phyloP scores from a whole-genome alignment of 495 filamentous ascomycete species.

The Podospora sp. region DNA sequence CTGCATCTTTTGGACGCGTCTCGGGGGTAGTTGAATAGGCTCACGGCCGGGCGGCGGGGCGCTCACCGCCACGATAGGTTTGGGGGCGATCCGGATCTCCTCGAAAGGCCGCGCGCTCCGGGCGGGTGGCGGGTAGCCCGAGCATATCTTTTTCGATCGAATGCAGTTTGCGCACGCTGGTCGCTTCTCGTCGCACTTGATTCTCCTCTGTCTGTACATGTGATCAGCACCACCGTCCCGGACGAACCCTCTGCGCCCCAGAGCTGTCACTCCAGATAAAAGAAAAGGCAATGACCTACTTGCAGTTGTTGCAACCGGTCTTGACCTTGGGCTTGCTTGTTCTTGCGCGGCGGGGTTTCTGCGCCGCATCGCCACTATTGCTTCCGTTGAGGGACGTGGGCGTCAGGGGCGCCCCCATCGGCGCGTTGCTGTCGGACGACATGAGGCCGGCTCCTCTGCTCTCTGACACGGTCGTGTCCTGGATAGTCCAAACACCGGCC shows the following conservation, averaged over 20 bases:
- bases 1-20: constrained; percentile 32
- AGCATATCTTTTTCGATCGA: constrained; percentile 50
- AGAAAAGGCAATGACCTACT: constrained; percentile 36
- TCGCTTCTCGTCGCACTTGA: constrained; percentile 69
- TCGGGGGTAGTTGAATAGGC: constrained; percentile 29
- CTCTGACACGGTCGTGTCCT: constrained; percentile 1
- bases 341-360: constrained; percentile 40
- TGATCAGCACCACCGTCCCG: background rate
- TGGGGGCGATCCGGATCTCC: constrained; percentile 49
- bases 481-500: constrained; percentile 5
- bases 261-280: constrained; percentile 16
- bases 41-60: constrained; percentile 30
- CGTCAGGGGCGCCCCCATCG: constrained; percentile 11
- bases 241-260: background rate
- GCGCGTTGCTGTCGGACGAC: constrained; percentile 11
- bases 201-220: constrained; percentile 54
- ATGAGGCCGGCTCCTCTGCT: constrained; percentile 15
- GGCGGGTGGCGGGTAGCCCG: constrained; percentile 55
- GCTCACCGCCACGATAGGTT: constrained; percentile 32
- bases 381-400: constrained; percentile 2
- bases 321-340: constrained; percentile 55
- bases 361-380: constrained; percentile 21
- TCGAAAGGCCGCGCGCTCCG: constrained; percentile 45
- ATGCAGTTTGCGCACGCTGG: constrained; percentile 61
- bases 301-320: constrained; percentile 61